Evolutionary conservation across 1,284 basidiomycete genomes (phyloP).

Genomic region (Phellopilus nigrolimitatus): DNA sequence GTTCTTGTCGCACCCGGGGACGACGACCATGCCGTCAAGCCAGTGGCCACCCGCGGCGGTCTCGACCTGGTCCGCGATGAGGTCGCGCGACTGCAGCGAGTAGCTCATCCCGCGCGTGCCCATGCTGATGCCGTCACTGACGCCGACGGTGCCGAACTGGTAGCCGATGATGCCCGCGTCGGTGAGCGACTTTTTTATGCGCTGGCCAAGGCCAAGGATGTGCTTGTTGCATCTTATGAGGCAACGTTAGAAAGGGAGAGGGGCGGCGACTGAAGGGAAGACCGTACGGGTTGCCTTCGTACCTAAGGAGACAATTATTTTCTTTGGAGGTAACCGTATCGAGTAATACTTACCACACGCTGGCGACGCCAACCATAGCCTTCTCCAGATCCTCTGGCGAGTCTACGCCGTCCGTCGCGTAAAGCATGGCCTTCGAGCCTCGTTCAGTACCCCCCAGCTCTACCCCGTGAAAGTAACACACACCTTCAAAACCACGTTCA

Average conservation of each 20-base stretch:
- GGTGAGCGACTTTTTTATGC: slow-evolving; percentile 77
- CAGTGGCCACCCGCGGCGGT: slow-evolving; percentile 96
- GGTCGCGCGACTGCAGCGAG: slow-evolving; percentile 91
- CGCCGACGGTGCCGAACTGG: slow-evolving; percentile 96
- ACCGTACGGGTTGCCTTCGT: slow-evolving; percentile 84
- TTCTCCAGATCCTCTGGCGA: slow-evolving; percentile 81
- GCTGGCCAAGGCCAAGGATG: slow-evolving; percentile 82
- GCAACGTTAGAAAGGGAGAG: slow-evolving; percentile 10
- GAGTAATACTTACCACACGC: slow-evolving; percentile 72
- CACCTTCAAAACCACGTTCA: not conserved
- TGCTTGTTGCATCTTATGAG: slow-evolving; percentile 82
- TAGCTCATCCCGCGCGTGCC: slow-evolving; percentile 91
- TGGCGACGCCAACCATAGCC: slow-evolving; percentile 93
- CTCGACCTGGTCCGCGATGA: slow-evolving; percentile 96
- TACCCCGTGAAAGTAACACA: not conserved
- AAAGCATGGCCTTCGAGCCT: slow-evolving; percentile 82
- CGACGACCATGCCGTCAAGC: slow-evolving; percentile 95
- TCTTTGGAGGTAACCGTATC: slow-evolving; percentile 13
- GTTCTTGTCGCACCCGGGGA: slow-evolving; percentile 97
- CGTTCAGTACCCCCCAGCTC: not conserved
- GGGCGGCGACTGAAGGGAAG: slow-evolving; percentile 1
- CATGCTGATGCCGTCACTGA: slow-evolving; percentile 98
- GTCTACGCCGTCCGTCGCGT: slow-evolving; percentile 87
- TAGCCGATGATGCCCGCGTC: slow-evolving; percentile 84
- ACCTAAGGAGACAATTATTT: slow-evolving; percentile 44